A percentile compares a stretch with the other conserved stretches of the same genome.
Conservation (phyloP, 441 rosid species). For the California macrophylla region DNA sequence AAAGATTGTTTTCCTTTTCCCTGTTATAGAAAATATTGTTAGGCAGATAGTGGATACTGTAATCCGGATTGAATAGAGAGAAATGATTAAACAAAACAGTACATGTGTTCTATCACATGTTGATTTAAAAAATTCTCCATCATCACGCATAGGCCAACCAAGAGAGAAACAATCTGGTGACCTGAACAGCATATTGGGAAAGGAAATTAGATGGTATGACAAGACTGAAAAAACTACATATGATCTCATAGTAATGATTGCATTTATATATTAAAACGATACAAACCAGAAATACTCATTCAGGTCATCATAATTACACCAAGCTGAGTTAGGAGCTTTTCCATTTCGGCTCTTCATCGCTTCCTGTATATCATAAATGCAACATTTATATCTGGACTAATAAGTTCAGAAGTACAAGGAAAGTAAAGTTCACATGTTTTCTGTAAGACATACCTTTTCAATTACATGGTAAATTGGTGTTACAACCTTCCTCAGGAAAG, state of each 20-base stretch:
- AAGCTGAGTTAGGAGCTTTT: constrained; percentile 70
- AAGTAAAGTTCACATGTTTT: constrained; percentile 2
- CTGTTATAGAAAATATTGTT: constrained; percentile 30
- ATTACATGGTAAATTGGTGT: constrained; percentile 85
- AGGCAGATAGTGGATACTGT: constrained; percentile 14
- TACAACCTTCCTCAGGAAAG: constrained; percentile 83
- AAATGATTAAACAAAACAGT: constrained; percentile 17
- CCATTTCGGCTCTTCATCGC: constrained; percentile 70
- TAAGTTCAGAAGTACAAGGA: constrained; percentile 16
- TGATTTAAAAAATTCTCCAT: constrained; percentile 85
- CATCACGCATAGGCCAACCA: constrained; percentile 99
- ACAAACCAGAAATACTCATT: constrained; percentile 95
- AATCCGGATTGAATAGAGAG: constrained; percentile 10
- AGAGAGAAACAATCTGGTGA: constrained; percentile 92
- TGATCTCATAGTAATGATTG: constrained; percentile 4
- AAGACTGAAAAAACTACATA: neutral
- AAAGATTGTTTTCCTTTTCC: constrained; percentile 57
- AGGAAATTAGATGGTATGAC: constrained; percentile 9
- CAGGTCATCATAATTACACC: constrained; percentile 99
- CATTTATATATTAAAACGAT: constrained; percentile 21
- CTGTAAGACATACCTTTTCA: constrained; percentile 46
- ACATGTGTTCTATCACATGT: constrained; percentile 52
- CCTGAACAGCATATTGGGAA: constrained; percentile 35
- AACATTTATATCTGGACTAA: constrained; percentile 21
- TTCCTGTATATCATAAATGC: constrained; percentile 47